phyloP scores from a whole-genome alignment of 169 alveolate genomes.

The Amoebophrya sp. region DNA sequence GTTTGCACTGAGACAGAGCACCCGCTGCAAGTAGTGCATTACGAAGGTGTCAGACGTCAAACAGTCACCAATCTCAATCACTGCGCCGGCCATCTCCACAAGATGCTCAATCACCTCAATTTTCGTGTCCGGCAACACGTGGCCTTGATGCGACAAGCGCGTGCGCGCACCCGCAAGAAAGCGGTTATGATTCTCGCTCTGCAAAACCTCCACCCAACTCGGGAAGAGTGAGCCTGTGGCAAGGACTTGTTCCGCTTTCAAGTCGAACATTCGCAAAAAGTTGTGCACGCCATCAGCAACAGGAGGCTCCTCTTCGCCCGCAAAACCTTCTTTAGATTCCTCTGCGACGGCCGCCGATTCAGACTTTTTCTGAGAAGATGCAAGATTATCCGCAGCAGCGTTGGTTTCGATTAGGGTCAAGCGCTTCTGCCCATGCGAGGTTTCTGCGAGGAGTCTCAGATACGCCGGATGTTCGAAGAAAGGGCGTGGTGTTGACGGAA shows the following conservation, averaged over 20 bases:
- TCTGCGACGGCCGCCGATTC: too few species aligned
- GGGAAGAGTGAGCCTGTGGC: background rate
- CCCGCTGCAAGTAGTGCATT: background rate
- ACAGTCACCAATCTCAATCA: background rate
- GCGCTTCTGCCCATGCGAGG: too few species aligned
- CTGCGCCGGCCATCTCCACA: background rate
- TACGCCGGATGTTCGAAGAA: conserved; percentile 19
- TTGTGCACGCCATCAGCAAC: too few species aligned
- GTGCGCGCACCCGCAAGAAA: background rate
- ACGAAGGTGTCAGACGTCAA: background rate
- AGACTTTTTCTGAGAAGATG: too few species aligned
- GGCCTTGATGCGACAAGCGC: background rate
- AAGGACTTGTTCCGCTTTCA: background rate
- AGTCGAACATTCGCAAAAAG: background rate
- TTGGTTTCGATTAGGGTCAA: too few species aligned
- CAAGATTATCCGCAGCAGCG: too few species aligned
- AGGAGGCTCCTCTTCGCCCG: too few species aligned
- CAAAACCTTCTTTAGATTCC: background rate
- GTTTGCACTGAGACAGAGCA: background rate
- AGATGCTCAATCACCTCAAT: background rate
- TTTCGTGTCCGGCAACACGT: background rate
- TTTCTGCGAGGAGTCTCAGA: background rate
- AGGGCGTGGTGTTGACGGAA: background rate
- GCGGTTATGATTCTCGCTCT: background rate
- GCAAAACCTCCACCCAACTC: background rate